phyloP scores from a whole-genome alignment of 1,284 basidiomycete species.

The Malassezia yamatoensis region DNA sequence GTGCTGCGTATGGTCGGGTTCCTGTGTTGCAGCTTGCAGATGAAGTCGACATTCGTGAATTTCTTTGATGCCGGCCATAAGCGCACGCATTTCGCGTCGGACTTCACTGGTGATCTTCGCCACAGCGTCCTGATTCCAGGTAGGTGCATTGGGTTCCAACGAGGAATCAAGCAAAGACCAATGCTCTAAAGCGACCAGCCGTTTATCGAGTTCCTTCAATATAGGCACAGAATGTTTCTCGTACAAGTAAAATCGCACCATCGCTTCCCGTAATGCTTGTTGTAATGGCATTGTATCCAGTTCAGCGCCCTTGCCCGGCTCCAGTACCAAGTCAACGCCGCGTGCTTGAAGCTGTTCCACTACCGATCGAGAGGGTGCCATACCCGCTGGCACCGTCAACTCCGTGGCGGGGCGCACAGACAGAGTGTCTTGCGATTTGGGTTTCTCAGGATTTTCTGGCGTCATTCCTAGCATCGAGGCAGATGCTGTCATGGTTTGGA shows the following conservation, averaged over 20 bases:
- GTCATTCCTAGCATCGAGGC: background rate
- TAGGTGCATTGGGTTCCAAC: slow-evolving; percentile 3
- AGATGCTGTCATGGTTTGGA: slow-evolving; percentile 12
- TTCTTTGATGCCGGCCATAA: slow-evolving; percentile 33
- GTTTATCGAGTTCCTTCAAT: slow-evolving; percentile 38
- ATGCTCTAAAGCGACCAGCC: slow-evolving; percentile 41
- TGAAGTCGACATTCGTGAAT: slow-evolving; percentile 22
- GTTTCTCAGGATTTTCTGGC: background rate
- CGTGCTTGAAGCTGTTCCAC: slow-evolving; percentile 12
- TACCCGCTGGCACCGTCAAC: background rate
- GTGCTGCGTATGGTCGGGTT: background rate
- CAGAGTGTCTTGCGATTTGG: background rate
- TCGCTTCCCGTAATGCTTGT: slow-evolving; percentile 42
- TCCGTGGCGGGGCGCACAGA: background rate
- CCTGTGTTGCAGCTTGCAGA: slow-evolving; percentile 7
- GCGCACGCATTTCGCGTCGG: slow-evolving; percentile 43
- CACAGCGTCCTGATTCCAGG: slow-evolving; percentile 41
- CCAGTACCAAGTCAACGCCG: slow-evolving; percentile 3
- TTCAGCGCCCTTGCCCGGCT: slow-evolving; percentile 12
- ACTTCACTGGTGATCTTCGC: slow-evolving; percentile 41
- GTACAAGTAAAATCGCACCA: slow-evolving; percentile 46
- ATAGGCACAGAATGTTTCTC: slow-evolving; percentile 45
- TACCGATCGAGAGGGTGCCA: slow-evolving; percentile 14
- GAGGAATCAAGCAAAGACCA: slow-evolving; percentile 32
- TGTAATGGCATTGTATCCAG: slow-evolving; percentile 27